A percentile compares a stretch with the other conserved stretches of the same genome.
Conservation (phyloP, 2,329 filamentous ascomycete genomes). For the Colletotrichum scovillei region DNA sequence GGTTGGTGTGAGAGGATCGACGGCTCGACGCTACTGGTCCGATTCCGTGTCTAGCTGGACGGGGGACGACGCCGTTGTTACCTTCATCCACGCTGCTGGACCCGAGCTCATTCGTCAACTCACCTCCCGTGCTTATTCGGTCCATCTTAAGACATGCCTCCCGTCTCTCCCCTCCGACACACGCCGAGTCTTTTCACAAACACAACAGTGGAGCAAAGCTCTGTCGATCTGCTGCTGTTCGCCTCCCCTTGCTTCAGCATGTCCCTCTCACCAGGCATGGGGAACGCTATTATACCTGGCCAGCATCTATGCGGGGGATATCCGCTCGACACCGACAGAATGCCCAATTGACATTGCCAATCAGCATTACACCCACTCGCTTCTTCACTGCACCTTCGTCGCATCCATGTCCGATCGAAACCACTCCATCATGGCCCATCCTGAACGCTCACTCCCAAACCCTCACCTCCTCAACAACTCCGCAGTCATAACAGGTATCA, state of each 20-base stretch:
- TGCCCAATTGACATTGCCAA: slow-evolving; percentile 3
- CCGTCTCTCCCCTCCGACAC: slow-evolving; percentile 5
- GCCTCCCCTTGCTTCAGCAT: slow-evolving; percentile 17
- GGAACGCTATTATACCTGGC: slow-evolving; percentile 17
- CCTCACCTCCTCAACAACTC: slow-evolving; percentile 24
- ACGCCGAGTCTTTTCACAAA: slow-evolving; percentile 7
- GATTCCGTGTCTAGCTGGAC: slow-evolving; percentile 7
- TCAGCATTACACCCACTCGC: background rate
- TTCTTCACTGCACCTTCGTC: slow-evolving; percentile 15
- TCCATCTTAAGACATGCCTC: slow-evolving; percentile 28
- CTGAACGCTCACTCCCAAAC: slow-evolving; percentile 1
- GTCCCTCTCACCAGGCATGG: slow-evolving; percentile 22
- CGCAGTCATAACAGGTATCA: slow-evolving; percentile 20
- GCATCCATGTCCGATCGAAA: slow-evolving; percentile 32
- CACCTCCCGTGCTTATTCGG: slow-evolving; percentile 19
- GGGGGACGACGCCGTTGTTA: slow-evolving; percentile 5
- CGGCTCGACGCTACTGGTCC: slow-evolving; percentile 17
- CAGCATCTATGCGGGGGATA: slow-evolving; percentile 34
- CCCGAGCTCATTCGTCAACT: slow-evolving; percentile 26
- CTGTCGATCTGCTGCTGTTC: slow-evolving; percentile 25
- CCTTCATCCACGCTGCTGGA: slow-evolving; percentile 28
- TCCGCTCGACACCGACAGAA: slow-evolving; percentile 19
- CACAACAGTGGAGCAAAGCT: slow-evolving; percentile 14
- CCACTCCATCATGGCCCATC: slow-evolving; percentile 15
- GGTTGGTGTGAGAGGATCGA: slow-evolving; percentile 10